These are phyloP conservation scores for Claviceps purpurea DNA, from an alignment of 2,329 filamentous ascomycete species.

Conservation along the genomic window DNA sequence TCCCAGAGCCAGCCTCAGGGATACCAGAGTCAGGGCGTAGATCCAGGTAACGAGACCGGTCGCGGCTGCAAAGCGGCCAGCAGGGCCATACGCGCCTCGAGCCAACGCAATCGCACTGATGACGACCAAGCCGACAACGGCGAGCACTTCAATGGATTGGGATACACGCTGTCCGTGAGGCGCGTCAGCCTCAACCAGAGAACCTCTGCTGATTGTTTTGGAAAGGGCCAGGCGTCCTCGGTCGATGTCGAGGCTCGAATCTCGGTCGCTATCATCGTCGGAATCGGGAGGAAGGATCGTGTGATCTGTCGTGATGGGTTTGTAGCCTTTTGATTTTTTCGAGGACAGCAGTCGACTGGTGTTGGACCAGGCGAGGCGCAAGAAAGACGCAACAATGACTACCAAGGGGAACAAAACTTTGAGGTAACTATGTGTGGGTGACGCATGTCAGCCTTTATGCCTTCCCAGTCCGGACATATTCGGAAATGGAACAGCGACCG, in stretches of 20 bases:
- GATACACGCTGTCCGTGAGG: slow-evolving; percentile 61
- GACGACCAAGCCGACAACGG: slow-evolving; percentile 56
- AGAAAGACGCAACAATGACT: slow-evolving; percentile 55
- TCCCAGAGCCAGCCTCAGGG: slow-evolving; percentile 55
- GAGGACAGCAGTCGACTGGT: slow-evolving; percentile 39
- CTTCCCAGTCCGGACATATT: not conserved
- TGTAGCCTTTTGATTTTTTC: slow-evolving; percentile 41
- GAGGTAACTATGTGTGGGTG: slow-evolving; percentile 18
- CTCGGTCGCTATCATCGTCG: slow-evolving; percentile 46
- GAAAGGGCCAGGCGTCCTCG: slow-evolving; percentile 43
- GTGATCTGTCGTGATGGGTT: slow-evolving; percentile 34
- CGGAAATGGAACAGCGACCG: not conserved
- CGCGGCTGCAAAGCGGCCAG: slow-evolving; percentile 46
- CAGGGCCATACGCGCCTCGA: slow-evolving; percentile 43
- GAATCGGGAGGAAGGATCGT: slow-evolving; percentile 38
- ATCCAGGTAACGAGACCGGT: slow-evolving; percentile 63
- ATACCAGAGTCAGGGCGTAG: slow-evolving; percentile 64
- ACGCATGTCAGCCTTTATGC: not conserved
- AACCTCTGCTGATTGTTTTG: slow-evolving; percentile 49
- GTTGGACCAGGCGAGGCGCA: slow-evolving; percentile 48
- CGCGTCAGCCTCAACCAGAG: slow-evolving; percentile 58
- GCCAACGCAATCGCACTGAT: slow-evolving; percentile 54
- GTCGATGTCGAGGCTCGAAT: slow-evolving; percentile 40
- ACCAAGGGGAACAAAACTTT: slow-evolving; percentile 67
- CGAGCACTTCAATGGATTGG: slow-evolving; percentile 60